Conservation (phyloP, 164 flowering plant species). For the Nelumbo lutea region DNA sequence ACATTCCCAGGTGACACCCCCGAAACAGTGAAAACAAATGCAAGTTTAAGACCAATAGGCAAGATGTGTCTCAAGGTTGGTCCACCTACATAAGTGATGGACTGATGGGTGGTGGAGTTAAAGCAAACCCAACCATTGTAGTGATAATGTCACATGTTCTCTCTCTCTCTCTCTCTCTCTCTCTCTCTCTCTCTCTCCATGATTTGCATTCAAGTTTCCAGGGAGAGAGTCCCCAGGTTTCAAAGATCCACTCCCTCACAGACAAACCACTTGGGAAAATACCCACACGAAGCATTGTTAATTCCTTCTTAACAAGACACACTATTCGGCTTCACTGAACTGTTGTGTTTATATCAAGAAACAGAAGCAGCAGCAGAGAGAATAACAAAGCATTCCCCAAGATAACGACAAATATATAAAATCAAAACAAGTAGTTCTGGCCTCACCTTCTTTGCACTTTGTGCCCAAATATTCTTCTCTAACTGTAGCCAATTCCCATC, state of each 20-base stretch:
- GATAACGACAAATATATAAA: too few relatives aligned
- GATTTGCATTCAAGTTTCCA: neutral
- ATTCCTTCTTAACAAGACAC: neutral
- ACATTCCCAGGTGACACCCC: neutral
- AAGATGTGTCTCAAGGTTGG: constrained; percentile 15
- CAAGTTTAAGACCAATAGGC: neutral
- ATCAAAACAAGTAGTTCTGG: neutral
- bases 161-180: too few relatives aligned
- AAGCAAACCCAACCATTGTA: constrained; percentile 11
- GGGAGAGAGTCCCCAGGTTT: too few relatives aligned
- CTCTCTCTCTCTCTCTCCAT: constrained; percentile 3
- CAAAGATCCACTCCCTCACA: too few relatives aligned
- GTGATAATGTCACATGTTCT: constrained; percentile 15
- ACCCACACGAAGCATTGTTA: neutral
- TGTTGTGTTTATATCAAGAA: neutral
- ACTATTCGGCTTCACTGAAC: neutral
- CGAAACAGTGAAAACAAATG: neutral
- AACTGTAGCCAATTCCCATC: neutral
- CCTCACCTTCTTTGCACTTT: neutral
- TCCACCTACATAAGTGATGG: constrained; percentile 21
- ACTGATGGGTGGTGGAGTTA: constrained; percentile 11
- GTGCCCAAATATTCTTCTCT: neutral
- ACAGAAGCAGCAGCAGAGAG: too few relatives aligned
- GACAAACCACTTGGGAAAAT: constrained; percentile 6
- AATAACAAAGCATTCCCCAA: too few relatives aligned